These are phyloP conservation scores for Quercus agrifolia DNA, from an alignment of 306 rosid species.

Conservation along the genomic window DNA sequence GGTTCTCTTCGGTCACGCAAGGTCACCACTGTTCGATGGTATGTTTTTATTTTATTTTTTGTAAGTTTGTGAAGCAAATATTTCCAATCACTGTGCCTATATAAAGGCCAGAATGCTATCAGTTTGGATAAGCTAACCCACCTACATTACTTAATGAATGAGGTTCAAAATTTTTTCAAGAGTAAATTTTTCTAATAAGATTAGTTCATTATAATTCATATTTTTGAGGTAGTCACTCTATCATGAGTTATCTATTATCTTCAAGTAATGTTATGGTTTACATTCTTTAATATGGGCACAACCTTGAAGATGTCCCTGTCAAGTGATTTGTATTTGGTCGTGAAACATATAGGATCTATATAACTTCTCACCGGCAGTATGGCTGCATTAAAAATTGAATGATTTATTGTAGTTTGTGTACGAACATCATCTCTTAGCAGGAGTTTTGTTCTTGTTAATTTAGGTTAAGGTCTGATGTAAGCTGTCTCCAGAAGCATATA, in stretches of 20 bases:
- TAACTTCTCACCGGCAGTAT: not conserved
- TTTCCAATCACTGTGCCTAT: not conserved
- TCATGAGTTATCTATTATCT: not conserved
- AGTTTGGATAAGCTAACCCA: not conserved
- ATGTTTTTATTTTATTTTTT: constrained; percentile 14
- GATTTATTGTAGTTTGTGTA: not conserved
- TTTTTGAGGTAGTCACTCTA: not conserved
- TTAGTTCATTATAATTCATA: not conserved
- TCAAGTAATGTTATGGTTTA: not conserved
- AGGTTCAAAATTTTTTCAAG: not conserved
- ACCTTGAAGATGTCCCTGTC: not conserved
- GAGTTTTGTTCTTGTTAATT: not conserved
- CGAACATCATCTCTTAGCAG: not conserved
- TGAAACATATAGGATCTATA: not conserved
- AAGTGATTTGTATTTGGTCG: not conserved
- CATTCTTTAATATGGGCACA: not conserved
- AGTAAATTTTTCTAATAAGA: constrained; percentile 1
- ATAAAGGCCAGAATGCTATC: not conserved
- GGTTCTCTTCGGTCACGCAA: constrained; percentile 70
- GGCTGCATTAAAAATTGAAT: not conserved
- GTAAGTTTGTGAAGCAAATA: not conserved
- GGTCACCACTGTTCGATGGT: constrained; percentile 73
- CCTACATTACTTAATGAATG: not conserved
- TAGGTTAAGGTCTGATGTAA: not conserved
- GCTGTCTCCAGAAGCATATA: not conserved